A percentile compares a stretch with the other conserved stretches of the same genome.
Evolutionary conservation across 1,284 basidiomycete species (phyloP).

Genomic region (Ceratobasidium sp.): DNA sequence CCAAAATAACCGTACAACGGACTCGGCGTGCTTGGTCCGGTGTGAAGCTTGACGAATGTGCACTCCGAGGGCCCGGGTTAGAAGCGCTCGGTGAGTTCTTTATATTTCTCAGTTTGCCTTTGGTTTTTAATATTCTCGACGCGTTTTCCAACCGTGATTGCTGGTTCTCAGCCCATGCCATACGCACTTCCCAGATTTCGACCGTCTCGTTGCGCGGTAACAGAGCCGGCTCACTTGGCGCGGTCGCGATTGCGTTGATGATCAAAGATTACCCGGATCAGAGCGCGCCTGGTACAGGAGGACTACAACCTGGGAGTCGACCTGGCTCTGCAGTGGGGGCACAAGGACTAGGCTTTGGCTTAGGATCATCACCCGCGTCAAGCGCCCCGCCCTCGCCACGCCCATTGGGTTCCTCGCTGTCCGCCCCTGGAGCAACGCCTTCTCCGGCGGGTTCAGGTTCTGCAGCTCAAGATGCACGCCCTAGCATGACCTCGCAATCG

Average conservation of each 20-base stretch:
- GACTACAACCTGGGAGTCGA: neutral
- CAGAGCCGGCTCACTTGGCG: constrained; percentile 79
- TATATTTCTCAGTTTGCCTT: neutral
- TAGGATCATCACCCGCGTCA: constrained; percentile 21
- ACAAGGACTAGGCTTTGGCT: constrained; percentile 75
- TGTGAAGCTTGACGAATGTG: constrained; percentile 82
- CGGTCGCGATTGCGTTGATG: constrained; percentile 92
- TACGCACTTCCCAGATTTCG: constrained; percentile 80
- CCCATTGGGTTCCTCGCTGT: neutral
- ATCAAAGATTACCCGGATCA: constrained; percentile 91
- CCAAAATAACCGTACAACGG: neutral
- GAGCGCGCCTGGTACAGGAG: constrained; percentile 47
- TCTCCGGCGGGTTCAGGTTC: neutral
- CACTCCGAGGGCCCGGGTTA: constrained; percentile 70
- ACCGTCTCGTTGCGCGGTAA: constrained; percentile 90
- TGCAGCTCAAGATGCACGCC: neutral
- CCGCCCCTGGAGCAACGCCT: neutral
- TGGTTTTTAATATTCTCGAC: neutral
- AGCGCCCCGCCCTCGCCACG: constrained; percentile 44
- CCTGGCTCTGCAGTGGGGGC: constrained; percentile 96
- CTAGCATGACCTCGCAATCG: constrained; percentile 29
- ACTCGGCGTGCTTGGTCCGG: constrained; percentile 67
- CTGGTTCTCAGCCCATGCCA: constrained; percentile 69
- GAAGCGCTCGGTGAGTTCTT: constrained; percentile 72
- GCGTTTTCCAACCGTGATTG: neutral